Base-by-base conservation (phyloP, 352 stramenopile genomes). In the Thalassiosira livingstoniorum region DNA sequence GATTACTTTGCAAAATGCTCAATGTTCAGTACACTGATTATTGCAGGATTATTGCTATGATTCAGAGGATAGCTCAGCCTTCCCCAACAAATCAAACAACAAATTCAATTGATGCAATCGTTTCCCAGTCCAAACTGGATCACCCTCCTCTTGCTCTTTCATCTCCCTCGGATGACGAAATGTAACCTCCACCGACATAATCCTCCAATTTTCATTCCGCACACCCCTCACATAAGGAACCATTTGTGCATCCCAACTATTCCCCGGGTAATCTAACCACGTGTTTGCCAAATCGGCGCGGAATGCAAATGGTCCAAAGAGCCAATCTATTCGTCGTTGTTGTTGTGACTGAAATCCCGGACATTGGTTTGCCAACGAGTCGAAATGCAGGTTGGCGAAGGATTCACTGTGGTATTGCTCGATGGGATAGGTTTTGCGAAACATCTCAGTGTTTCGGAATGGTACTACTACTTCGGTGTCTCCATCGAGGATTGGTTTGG, bases 391-490 rank as follows among this genome's bases (percentile, higher is more conserved):
- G 64, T 91, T 93, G 11, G 71, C 86, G 77, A 87, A 93, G 10
- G 63, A 78, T 71, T 93, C 88, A 39, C 76, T 88, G 53, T 92
- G 86, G 62, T 89, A 93, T 79, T 93, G 88, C 62, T 93, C 88
- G 27, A 90, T 88, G 3, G 88, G 88, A 80, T 93, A 93, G 1
- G 73, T 87, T 67, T 76, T 2, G 62, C 53, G 60, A 71, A 93
- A 93, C 35, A 80, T 69, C 31, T 80, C 39, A 32, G 79, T 69
- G 29, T 69, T 69, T 64, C 88, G 75, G 37, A 42, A 51, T 45
- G 80, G 80, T 21, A 90, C 81, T 27, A 86, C 67, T 43, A 89
- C 61, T 69, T 92, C 83, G 18, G 77, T 42, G 13, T 4, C 29
- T 25, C 25, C 66, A 45, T 80, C 61, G 1, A 82, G 25, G 18